phyloP scores from a whole-genome alignment of 2,329 filamentous ascomycete genomes.

The Chrysosporium queenslandicum region DNA sequence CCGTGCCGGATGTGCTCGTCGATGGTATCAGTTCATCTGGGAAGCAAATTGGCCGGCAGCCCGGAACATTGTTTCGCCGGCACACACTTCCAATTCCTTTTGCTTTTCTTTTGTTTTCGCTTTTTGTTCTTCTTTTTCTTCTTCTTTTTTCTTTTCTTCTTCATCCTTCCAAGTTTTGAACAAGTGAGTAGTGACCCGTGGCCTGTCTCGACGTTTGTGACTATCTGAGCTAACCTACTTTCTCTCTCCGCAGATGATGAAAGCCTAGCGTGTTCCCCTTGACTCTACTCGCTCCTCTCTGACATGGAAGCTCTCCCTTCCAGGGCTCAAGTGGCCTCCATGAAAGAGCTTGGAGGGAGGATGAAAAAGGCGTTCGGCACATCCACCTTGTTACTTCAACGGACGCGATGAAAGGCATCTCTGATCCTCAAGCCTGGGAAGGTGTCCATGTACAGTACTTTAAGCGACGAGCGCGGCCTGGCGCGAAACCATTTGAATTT shows the following conservation, averaged over 20 bases:
- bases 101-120: neutral
- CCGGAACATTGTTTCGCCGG: neutral
- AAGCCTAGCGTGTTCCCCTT: conserved; percentile 94
- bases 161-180: conserved; percentile 99
- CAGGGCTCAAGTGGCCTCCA: conserved; percentile 80
- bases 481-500: neutral
- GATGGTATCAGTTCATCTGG: no score
- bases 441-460: conserved; percentile 27
- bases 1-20: no score
- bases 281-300: conserved; percentile 60
- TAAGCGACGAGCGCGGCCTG: neutral
- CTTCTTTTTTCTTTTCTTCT: conserved; percentile 45
- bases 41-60: neutral
- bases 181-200: conserved; percentile 80
- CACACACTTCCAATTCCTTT: conserved; percentile 29
- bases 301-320: conserved; percentile 67
- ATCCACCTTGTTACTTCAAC: conserved; percentile 90
- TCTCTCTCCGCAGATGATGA: conserved; percentile 71
- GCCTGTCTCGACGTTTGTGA: no score
- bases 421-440: conserved; percentile 62
- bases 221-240: conserved; percentile 21
- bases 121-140: conserved; percentile 51
- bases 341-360: conserved; percentile 56
- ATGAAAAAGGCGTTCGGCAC: conserved; percentile 99
- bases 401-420: conserved; percentile 98